Conservation (phyloP, 2,329 filamentous ascomycete species). For the Fusarium marasasianum region DNA sequence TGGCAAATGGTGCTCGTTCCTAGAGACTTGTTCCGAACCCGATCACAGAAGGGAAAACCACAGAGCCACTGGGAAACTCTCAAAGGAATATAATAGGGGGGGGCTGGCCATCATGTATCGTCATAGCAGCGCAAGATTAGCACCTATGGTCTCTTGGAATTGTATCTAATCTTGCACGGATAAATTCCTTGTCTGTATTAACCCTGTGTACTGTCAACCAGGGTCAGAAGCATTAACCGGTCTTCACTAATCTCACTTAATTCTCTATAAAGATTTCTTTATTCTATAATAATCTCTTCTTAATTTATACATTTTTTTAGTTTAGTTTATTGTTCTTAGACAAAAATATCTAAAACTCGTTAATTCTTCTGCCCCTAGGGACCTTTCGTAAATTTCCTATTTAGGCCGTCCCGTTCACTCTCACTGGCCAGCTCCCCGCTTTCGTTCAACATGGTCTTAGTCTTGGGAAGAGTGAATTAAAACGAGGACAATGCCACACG, state of each 20-base stretch:
- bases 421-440: slow-evolving; percentile 45
- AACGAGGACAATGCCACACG: slow-evolving; percentile 3
- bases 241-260: too few relatives aligned
- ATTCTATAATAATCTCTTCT: too few relatives aligned
- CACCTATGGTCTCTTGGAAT: neutral
- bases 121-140: neutral
- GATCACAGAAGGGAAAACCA: neutral
- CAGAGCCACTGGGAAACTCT: neutral
- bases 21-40: neutral
- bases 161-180: neutral
- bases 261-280: too few relatives aligned
- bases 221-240: too few relatives aligned
- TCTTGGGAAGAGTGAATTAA: slow-evolving; percentile 6
- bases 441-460: slow-evolving; percentile 4
- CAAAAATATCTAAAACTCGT: too few relatives aligned
- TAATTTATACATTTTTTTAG: too few relatives aligned
- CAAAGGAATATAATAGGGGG: neutral
- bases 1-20: neutral
- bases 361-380: too few relatives aligned
- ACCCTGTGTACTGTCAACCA: neutral
- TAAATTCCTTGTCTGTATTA: neutral
- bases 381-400: slow-evolving; percentile 40
- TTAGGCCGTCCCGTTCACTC: slow-evolving; percentile 39
- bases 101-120: neutral
- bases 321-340: too few relatives aligned